Base-by-base conservation (phyloP, 345 rosid genomes). In the Angophora floribunda region DNA sequence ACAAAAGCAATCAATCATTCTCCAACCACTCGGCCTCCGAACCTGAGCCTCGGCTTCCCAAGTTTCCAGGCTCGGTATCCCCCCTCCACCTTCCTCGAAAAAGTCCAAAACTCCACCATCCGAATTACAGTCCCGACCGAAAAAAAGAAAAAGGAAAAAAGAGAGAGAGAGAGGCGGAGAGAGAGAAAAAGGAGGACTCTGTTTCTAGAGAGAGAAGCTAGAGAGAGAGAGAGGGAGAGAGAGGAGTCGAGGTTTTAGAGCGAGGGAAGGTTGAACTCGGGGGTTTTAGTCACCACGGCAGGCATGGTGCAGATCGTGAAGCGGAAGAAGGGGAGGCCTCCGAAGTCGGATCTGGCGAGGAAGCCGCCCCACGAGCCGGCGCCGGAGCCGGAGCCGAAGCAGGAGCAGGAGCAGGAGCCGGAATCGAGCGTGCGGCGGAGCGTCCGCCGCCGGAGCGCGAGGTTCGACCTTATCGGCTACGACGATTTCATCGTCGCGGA, bases 301-400 rank as follows among this genome's bases (percentile, higher is more conserved):
- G 90, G 88, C 87, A 97, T 96, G 99, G 95, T 94, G 88, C 99
- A 96, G 98, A 95, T 95, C 97, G 96, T 90, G 92, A 95, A 95
- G 93, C 91, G 96, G 94, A 95, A 95, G 97, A 97, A 96, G 93
- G 99, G 99, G 51, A 94, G 98, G 92, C 99, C 99, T 16, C 93
- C 99, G 87, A 97, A 96, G 96, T 94, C 97, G 90, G 98, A 97
- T 96, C 99, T 94, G 92, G 94, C 94, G 2, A 93, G 91, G 16
- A 93, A 95, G 28, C 85, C 90, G 26, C 87, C 88, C 47, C 65
- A 41, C 41, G 57, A 93, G 16, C 88, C 91, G 51, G 87, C 88
- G 86, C 45, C 24, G 61, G 86, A 24, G 51, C 85, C 36, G 41
- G 53, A 93, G 28, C 89, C 90, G 53, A 89, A 87, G 70, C 32